phyloP scores from a whole-genome alignment of 2,329 filamentous ascomycete genomes.

The Nemania sp. region DNA sequence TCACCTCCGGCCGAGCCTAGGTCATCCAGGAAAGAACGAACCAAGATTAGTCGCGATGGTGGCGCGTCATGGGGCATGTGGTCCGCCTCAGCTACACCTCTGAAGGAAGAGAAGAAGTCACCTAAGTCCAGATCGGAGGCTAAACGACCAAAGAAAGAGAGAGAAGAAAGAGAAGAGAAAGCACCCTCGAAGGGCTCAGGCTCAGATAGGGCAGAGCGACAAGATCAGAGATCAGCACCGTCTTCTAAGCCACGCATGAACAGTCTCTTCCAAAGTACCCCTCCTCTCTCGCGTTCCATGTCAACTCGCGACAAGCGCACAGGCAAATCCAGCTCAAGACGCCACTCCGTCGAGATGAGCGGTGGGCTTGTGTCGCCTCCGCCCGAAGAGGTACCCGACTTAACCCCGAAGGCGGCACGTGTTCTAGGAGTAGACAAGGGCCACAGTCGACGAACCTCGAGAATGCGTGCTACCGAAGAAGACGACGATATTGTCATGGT shows the following conservation, averaged over 20 bases:
- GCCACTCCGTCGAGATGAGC: constrained; percentile 74
- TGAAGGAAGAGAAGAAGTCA: constrained; percentile 67
- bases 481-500: constrained; percentile 66
- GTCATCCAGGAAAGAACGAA: constrained; percentile 78
- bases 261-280: constrained; percentile 76
- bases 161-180: constrained; percentile 74
- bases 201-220: constrained; percentile 69
- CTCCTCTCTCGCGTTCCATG: constrained; percentile 75
- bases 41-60: constrained; percentile 78
- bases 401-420: constrained; percentile 82
- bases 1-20: constrained; percentile 61
- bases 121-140: constrained; percentile 76
- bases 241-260: constrained; percentile 68
- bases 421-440: constrained; percentile 71
- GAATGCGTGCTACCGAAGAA: constrained; percentile 55
- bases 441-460: constrained; percentile 61
- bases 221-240: constrained; percentile 58
- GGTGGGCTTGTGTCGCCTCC: constrained; percentile 78
- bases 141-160: constrained; percentile 67
- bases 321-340: constrained; percentile 71
- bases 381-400: constrained; percentile 73
- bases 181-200: constrained; percentile 73
- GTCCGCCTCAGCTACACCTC: constrained; percentile 70
- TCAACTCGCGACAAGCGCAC: constrained; percentile 74
- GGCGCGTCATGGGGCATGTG: constrained; percentile 80